Percentiles rank a stretch among this genome's conserved stretches.
Conservation (phyloP, 148 eudicot species). For the Fagopyrum tataricum region DNA sequence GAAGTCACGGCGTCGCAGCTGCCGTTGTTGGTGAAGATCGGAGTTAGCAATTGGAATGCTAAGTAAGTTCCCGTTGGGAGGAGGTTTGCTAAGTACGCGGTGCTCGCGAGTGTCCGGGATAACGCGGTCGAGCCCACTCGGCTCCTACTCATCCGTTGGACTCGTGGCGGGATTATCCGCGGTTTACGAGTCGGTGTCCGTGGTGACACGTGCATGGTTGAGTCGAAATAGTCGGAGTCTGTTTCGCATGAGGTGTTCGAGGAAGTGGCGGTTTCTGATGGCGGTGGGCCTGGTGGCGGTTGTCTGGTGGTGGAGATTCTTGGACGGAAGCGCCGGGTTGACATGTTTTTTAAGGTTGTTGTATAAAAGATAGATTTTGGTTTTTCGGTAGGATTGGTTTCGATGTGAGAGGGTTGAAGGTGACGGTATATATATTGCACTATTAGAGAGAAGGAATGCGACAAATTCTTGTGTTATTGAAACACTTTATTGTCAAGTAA, state of each 20-base stretch:
- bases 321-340: not conserved
- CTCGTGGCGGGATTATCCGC: not conserved
- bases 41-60: slow-evolving; percentile 62
- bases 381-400: not conserved
- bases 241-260: not conserved
- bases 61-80: slow-evolving; percentile 64
- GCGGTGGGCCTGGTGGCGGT: not conserved
- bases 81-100: slow-evolving; percentile 56
- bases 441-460: not conserved
- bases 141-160: not conserved
- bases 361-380: no score
- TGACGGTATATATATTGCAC: not conserved
- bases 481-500: not conserved
- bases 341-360: not conserved
- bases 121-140: not conserved
- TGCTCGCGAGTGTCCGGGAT: slow-evolving; percentile 31
- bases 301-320: not conserved
- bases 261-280: not conserved
- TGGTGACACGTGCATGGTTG: not conserved
- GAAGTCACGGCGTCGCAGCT: slow-evolving; percentile 45
- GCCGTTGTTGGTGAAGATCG: slow-evolving; percentile 64
- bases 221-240: not conserved
- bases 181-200: not conserved
- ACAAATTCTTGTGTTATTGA: not conserved
- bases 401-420: not conserved